phyloP scores from a whole-genome alignment of 345 rosid species.

The Boechera stricta region DNA sequence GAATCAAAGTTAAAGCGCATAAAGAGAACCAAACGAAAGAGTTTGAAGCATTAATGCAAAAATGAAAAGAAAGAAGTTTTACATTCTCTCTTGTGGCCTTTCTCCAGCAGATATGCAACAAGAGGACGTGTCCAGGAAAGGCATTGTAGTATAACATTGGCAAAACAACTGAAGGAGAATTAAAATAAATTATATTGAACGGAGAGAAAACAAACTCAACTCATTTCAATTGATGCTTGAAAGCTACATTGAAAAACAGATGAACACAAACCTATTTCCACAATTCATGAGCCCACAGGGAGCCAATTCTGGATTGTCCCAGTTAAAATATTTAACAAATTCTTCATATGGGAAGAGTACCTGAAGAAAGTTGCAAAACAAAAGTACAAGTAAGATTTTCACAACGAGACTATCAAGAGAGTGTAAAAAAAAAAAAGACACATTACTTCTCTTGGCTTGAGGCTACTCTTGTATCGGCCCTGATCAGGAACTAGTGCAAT shows the following conservation, averaged over 20 bases:
- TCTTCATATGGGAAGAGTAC: slow-evolving; percentile 90
- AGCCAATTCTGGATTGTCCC: slow-evolving; percentile 61
- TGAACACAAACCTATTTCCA: slow-evolving; percentile 82
- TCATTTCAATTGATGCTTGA: slow-evolving; percentile 7
- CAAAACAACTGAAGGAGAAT: slow-evolving; percentile 77
- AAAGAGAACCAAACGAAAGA: slow-evolving; percentile 2
- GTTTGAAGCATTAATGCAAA: background rate
- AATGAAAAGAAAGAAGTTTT: slow-evolving; percentile 32
- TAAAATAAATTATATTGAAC: slow-evolving; percentile 5
- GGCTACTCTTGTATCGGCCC: slow-evolving; percentile 49
- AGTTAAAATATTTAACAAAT: slow-evolving; percentile 74
- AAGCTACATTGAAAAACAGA: slow-evolving; percentile 5
- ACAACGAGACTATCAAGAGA: slow-evolving; percentile 9
- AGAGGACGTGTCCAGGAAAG: slow-evolving; percentile 89
- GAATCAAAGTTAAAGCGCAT: slow-evolving; percentile 1
- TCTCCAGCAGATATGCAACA: slow-evolving; percentile 84
- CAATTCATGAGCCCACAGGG: slow-evolving; percentile 97
- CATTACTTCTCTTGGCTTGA: slow-evolving; percentile 67
- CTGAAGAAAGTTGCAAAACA: slow-evolving; percentile 50
- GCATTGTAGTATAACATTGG: slow-evolving; percentile 94
- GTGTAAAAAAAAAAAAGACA: background rate
- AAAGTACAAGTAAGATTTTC: slow-evolving; percentile 23
- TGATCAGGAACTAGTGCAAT: slow-evolving; percentile 56
- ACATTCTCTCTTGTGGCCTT: slow-evolving; percentile 87
- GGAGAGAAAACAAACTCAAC: slow-evolving; percentile 2